Percentiles rank a stretch among this genome's conserved stretches.
These are phyloP conservation scores for Hyaloperonospora arabidopsidis DNA, from an alignment of 352 stramenopile genomes.

Conservation along the genomic window DNA sequence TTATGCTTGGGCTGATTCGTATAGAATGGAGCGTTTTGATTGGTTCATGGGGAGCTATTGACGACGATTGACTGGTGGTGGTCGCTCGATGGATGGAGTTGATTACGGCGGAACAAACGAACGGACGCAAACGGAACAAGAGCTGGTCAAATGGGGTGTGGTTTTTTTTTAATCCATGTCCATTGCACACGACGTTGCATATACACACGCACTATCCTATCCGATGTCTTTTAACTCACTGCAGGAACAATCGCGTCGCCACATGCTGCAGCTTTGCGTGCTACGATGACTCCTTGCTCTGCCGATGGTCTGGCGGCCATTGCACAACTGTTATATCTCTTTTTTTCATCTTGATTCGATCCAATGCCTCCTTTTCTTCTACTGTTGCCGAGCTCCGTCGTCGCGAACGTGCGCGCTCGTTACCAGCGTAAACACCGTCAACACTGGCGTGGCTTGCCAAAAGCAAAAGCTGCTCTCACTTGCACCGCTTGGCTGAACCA, in stretches of 20 bases:
- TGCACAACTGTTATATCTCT: conserved; percentile 30
- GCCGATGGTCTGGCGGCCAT: conserved; percentile 25
- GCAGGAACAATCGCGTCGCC: too few relatives aligned
- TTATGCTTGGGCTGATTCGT: too few relatives aligned
- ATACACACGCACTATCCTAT: too few relatives aligned
- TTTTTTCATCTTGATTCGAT: conserved; percentile 18
- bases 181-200: conserved; percentile 20
- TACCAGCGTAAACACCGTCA: neutral
- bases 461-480: too few relatives aligned
- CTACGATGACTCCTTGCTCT: conserved; percentile 18
- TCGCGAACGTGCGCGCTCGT: conserved; percentile 13
- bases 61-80: too few relatives aligned
- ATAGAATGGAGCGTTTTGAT: too few relatives aligned
- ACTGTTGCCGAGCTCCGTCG: conserved; percentile 9
- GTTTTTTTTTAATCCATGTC: conserved; percentile 26
- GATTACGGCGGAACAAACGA: neutral
- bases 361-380: conserved; percentile 24
- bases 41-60: too few relatives aligned
- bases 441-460: too few relatives aligned
- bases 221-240: too few relatives aligned
- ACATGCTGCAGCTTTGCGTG: neutral
- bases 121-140: neutral
- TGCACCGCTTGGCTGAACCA: too few relatives aligned
- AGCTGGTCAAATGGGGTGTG: conserved; percentile 4
- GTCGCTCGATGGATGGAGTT: too few relatives aligned